Conservation (phyloP, 805 yeast species). For the Candida arabinofermentans region DNA sequence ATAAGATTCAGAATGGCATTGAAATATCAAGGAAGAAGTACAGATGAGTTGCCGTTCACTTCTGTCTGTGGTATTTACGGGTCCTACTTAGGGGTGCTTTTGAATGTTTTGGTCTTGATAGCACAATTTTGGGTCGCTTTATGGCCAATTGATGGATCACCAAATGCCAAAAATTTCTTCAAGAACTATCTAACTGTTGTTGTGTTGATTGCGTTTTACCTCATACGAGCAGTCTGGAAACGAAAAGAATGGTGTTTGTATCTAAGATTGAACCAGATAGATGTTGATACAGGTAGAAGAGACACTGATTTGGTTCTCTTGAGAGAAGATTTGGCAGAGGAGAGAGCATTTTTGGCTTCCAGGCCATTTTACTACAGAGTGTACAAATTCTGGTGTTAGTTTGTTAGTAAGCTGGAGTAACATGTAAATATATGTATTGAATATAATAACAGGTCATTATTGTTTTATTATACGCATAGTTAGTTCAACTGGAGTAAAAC, state of each 20-base stretch:
- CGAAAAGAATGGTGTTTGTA: constrained; percentile 41
- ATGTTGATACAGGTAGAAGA: constrained; percentile 59
- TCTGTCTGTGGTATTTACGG: constrained; percentile 67
- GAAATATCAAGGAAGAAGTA: constrained; percentile 55
- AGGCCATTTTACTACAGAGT: constrained; percentile 44
- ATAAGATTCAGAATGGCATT: constrained; percentile 67
- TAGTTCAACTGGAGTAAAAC: too few species aligned
- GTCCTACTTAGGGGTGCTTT: constrained; percentile 52
- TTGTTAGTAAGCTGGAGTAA: too few species aligned
- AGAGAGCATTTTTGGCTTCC: constrained; percentile 41
- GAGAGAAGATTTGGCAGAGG: constrained; percentile 52
- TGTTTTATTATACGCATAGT: too few species aligned
- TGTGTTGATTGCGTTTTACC: constrained; percentile 48
- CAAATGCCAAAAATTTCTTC: constrained; percentile 57
- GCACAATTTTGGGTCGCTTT: constrained; percentile 82
- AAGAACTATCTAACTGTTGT: constrained; percentile 60
- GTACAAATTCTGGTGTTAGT: constrained; percentile 54
- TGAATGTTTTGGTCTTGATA: constrained; percentile 56
- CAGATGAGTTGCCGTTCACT: constrained; percentile 60
- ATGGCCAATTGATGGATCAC: constrained; percentile 54
- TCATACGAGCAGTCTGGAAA: constrained; percentile 31
- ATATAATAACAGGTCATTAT: too few species aligned
- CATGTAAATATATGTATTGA: too few species aligned
- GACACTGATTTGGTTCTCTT: constrained; percentile 51
- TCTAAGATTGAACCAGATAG: constrained; percentile 45